Evolutionary conservation across 2,329 filamentous ascomycete genomes (phyloP), one percentile per base, ranked within the genome.

Genomic region (Claviceps sp.): DNA sequence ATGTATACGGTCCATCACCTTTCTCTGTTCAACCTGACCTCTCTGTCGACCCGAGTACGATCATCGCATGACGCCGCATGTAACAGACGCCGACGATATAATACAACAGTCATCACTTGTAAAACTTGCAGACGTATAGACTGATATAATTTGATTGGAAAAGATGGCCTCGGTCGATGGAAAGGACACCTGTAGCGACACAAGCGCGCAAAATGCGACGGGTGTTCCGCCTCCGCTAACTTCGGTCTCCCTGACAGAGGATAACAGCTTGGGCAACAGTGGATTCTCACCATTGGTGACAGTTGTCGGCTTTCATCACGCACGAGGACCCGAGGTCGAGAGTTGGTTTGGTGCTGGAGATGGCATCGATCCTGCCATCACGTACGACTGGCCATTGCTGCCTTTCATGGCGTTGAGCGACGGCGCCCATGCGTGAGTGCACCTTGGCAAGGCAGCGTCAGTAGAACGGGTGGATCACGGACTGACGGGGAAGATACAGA

Each of bases 321-420:
- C 86, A 51, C 76, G 81, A 65, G 93, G 93, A 8, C 93, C 93
- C 37, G 93, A 98, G 71, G 86, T 97, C 52, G 90, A 97, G 72
- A 80, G 77, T 61, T 97, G 91, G 87, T 88, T 95, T 64, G 89
- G 89, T 56, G 80, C 70, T 30, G 68, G 83, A 19, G 82, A 90
- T 59, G 86, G 82, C 51, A 74, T 72, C 54, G 89, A 96, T 68
- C 89, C 91, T 11, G 86, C 86, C 3, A 74, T 70, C 46, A 85
- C 90, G 54, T 91, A 94, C 70, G 88, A 93, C 64, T 98, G 93
- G 93, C 78, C 83, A 30, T 69, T 96, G 59, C 75, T 98, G 56
- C 90, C 93, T 0, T 98, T 98, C 68, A 96, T 97, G 88, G 93
- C 93, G 26, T 71, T 98, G 62, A 93, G 88, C 53, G 93, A 98